Evolutionary conservation across 2,329 filamentous ascomycete species (phyloP).

Genomic region (Talaromyces marneffei): DNA sequence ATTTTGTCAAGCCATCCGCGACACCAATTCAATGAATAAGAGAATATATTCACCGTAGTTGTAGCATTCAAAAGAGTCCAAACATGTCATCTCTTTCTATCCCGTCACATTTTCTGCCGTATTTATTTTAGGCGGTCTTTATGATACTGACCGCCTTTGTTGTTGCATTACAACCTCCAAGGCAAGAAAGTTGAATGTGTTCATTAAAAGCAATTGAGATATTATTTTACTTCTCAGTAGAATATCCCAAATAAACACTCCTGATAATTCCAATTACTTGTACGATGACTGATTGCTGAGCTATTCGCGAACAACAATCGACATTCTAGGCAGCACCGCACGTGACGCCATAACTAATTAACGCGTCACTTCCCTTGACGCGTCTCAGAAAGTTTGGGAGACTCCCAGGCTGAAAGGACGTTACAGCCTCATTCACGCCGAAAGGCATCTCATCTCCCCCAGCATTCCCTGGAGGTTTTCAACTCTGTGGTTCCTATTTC

Average conservation of each 20-base stretch:
- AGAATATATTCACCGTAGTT: neutral
- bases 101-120: slow-evolving; percentile 23
- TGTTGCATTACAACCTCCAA: neutral
- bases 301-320: neutral
- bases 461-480: neutral
- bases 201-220: neutral
- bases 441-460: neutral
- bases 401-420: neutral
- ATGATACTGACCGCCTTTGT: neutral
- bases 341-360: slow-evolving; percentile 14
- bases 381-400: neutral
- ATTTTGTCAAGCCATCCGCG: neutral
- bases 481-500: neutral
- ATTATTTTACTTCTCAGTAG: neutral
- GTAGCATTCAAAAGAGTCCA: neutral
- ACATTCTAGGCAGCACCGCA: neutral
- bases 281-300: neutral
- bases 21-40: neutral
- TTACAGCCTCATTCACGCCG: neutral
- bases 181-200: neutral
- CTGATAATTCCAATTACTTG: too few species aligned
- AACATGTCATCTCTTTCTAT: neutral
- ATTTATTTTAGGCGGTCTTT: neutral
- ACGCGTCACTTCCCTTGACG: slow-evolving; percentile 11
- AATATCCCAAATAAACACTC: neutral